Evolutionary conservation across 1,284 basidiomycete species (phyloP).

Genomic region (Apiotrichum montevideense): DNA sequence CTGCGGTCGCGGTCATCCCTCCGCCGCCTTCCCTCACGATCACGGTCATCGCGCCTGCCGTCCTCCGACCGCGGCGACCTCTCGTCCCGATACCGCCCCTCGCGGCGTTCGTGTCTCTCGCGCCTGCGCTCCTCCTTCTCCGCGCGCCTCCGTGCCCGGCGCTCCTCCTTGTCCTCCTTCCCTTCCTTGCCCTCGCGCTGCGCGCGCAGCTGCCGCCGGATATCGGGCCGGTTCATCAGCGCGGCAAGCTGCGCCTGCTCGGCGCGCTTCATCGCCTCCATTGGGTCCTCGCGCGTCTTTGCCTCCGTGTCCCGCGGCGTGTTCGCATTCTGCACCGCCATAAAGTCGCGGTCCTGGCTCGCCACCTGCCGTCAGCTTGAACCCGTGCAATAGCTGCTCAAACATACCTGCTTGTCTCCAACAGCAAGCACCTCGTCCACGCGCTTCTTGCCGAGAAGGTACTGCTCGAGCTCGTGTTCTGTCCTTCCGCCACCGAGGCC

Average conservation of each 20-base stretch:
- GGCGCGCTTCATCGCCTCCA: constrained; percentile 94
- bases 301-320: constrained; percentile 78
- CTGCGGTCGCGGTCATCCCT: constrained; percentile 7
- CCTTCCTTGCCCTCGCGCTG: constrained; percentile 56
- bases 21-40: not conserved
- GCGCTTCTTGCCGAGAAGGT: constrained; percentile 94
- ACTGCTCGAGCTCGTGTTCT: constrained; percentile 88
- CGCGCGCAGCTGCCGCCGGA: constrained; percentile 69
- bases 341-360: constrained; percentile 78
- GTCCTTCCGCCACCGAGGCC: constrained; percentile 53
- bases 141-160: constrained; percentile 56
- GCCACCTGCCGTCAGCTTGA: constrained; percentile 56
- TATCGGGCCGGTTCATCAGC: constrained; percentile 83
- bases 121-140: constrained; percentile 49
- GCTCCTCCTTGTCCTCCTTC: constrained; percentile 59
- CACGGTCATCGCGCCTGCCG: not conserved
- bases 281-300: constrained; percentile 92
- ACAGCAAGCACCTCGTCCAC: constrained; percentile 87
- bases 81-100: not conserved
- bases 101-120: constrained; percentile 9
- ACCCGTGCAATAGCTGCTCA: constrained; percentile 1
- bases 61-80: constrained; percentile 6
- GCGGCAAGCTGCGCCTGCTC: constrained; percentile 90
- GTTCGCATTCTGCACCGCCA: constrained; percentile 89
- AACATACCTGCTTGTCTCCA: constrained; percentile 75